Conservation (phyloP, 352 stramenopile genomes). For the Phytophthora sojae region DNA sequence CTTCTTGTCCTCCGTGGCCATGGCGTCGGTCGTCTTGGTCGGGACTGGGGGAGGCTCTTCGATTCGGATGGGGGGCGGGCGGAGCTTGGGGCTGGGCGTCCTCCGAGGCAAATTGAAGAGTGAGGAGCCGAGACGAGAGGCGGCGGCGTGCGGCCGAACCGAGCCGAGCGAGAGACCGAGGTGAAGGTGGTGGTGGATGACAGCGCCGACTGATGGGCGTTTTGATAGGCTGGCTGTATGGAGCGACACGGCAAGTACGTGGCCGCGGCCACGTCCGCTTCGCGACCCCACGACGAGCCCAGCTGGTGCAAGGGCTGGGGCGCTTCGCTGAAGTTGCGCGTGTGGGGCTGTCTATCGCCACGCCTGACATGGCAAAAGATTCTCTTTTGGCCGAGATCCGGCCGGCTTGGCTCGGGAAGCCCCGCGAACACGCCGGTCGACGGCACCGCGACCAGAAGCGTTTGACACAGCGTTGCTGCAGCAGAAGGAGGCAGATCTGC, state of each 20-base stretch:
- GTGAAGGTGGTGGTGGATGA: not conserved
- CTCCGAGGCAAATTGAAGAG: constrained; percentile 43
- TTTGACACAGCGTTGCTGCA: constrained; percentile 5
- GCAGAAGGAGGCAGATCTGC: not conserved
- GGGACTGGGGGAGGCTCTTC: constrained; percentile 17
- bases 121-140: constrained; percentile 8
- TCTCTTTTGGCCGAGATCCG: not conserved
- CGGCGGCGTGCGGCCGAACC: not conserved
- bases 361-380: constrained; percentile 2
- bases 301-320: not conserved
- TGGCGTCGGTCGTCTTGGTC: constrained; percentile 12
- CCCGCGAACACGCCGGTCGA: not conserved
- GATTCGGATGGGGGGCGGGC: constrained; percentile 26
- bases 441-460: constrained; percentile 3
- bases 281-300: constrained; percentile 3
- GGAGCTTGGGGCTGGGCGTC: constrained; percentile 14
- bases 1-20: not conserved
- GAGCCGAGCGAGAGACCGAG: too few species aligned
- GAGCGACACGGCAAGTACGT: constrained; percentile 12
- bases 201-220: constrained; percentile 4
- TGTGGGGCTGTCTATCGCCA: not conserved
- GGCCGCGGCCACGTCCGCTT: not conserved
- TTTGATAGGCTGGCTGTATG: constrained; percentile 2
- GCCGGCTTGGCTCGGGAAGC: not conserved
- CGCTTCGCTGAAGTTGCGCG: not conserved